Percentiles rank a stretch among this genome's conserved stretches.
phyloP scores from a whole-genome alignment of 495 filamentous ascomycete genomes.

The Neurospora sp. region DNA sequence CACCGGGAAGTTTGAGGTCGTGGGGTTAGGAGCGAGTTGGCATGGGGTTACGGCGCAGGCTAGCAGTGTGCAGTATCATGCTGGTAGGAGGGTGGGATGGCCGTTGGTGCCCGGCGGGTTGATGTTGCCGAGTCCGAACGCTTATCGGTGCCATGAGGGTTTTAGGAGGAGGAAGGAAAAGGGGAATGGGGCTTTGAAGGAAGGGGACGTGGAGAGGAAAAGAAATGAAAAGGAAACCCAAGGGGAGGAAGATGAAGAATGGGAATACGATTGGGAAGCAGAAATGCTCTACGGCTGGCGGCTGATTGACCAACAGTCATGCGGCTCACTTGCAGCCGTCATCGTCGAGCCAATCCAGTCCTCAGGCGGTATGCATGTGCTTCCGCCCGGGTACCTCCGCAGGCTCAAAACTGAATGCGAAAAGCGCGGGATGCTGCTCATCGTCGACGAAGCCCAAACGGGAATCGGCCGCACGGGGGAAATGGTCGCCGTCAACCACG shows the following conservation, averaged over 20 bases:
- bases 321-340: constrained; percentile 44
- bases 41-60: constrained; percentile 42
- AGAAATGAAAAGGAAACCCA: constrained; percentile 21
- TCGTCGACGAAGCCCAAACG: constrained; percentile 48
- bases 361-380: constrained; percentile 39
- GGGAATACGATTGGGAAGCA: constrained; percentile 47
- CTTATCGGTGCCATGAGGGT: constrained; percentile 42
- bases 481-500: constrained; percentile 41
- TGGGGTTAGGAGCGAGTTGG: constrained; percentile 42
- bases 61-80: constrained; percentile 35
- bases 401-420: constrained; percentile 38
- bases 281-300: constrained; percentile 46
- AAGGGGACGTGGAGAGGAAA: no score
- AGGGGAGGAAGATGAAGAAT: constrained; percentile 32
- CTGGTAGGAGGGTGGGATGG: constrained; percentile 34
- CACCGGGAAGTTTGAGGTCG: constrained; percentile 48
- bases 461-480: constrained; percentile 41
- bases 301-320: constrained; percentile 41
- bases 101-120: constrained; percentile 25
- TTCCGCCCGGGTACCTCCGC: constrained; percentile 36
- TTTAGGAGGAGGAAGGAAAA: constrained; percentile 30
- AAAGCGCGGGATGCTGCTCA: constrained; percentile 41
- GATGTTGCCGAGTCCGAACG: constrained; percentile 42
- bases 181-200: constrained; percentile 37
- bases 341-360: constrained; percentile 47